A percentile compares a stretch with the other conserved stretches of the same genome.
phyloP scores from a whole-genome alignment of 192 early-diverging fungal species.

The Coemansia sp. region DNA sequence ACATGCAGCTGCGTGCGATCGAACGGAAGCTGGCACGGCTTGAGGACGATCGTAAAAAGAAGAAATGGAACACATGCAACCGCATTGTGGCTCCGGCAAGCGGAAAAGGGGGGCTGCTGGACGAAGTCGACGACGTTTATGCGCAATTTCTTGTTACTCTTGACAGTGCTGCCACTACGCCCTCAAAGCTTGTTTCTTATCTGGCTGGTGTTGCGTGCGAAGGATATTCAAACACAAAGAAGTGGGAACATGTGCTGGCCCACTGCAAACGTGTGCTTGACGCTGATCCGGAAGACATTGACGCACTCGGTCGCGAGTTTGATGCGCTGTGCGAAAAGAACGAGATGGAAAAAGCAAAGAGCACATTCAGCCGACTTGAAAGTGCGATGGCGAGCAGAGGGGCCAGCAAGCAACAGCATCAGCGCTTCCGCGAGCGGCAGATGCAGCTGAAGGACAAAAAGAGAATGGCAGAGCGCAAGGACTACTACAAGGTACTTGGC shows the following conservation, averaged over 20 bases:
- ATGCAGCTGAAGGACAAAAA: conserved; percentile 57
- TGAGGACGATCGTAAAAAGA: conserved; percentile 56
- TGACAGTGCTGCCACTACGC: conserved; percentile 19
- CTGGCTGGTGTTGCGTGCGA: conserved; percentile 49
- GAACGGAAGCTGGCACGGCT: conserved; percentile 72
- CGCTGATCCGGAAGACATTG: conserved; percentile 70
- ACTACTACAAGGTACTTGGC: conserved; percentile 96
- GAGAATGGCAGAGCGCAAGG: conserved; percentile 59
- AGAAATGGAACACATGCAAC: conserved; percentile 62
- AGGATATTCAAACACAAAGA: conserved; percentile 52
- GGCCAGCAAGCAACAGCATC: conserved; percentile 55
- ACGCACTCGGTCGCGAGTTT: conserved; percentile 73
- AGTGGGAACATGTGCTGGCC: conserved; percentile 58
- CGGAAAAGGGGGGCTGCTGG: conserved; percentile 45
- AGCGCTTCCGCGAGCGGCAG: conserved; percentile 51
- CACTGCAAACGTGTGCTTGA: conserved; percentile 75
- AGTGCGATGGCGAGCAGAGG: conserved; percentile 43
- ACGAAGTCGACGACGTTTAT: conserved; percentile 37
- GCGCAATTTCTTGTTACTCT: conserved; percentile 28
- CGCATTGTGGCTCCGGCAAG: conserved; percentile 34
- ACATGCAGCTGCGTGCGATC: conserved; percentile 71
- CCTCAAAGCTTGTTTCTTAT: conserved; percentile 40
- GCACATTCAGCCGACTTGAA: conserved; percentile 73
- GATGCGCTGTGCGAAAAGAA: conserved; percentile 69
- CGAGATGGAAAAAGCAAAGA: conserved; percentile 78